Evolutionary conservation across 2,329 filamentous ascomycete genomes (phyloP).

Genomic region (Neocatenulostroma microsporum): DNA sequence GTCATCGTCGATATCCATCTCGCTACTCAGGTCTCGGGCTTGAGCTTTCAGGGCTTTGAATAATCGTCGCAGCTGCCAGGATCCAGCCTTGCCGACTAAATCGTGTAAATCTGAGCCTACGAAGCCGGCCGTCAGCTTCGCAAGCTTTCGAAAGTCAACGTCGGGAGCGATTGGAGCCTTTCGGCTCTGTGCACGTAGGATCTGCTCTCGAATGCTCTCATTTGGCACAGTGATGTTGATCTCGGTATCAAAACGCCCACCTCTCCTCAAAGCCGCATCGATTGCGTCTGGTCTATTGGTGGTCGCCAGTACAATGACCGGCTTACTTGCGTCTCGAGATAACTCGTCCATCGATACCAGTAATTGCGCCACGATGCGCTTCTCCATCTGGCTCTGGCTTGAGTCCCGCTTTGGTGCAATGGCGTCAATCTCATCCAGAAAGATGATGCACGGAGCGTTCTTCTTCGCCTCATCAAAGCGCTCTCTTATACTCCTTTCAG

Average conservation of each 20-base stretch:
- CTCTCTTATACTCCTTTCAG: constrained; percentile 76
- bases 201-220: constrained; percentile 66
- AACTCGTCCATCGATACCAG: constrained; percentile 78
- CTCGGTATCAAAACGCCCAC: constrained; percentile 71
- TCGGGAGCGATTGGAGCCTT: constrained; percentile 58
- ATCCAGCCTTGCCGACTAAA: constrained; percentile 57
- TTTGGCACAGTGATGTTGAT: constrained; percentile 85
- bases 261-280: constrained; percentile 66
- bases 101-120: constrained; percentile 83
- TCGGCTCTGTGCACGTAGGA: constrained; percentile 64
- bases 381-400: constrained; percentile 81
- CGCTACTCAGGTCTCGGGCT: constrained; percentile 21
- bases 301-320: constrained; percentile 82
- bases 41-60: constrained; percentile 43
- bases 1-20: too few species aligned
- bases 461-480: constrained; percentile 81
- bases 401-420: constrained; percentile 82
- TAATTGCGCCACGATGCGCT: constrained; percentile 75
- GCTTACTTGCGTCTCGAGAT: constrained; percentile 56
- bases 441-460: constrained; percentile 79
- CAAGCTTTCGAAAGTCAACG: constrained; percentile 65
- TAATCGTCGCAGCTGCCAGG: constrained; percentile 56
- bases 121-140: constrained; percentile 82
- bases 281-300: constrained; percentile 83
- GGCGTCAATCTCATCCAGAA: constrained; percentile 86